Evolutionary conservation across 2,329 filamentous ascomycete species (phyloP).

Genomic region (Penicillium sp.): DNA sequence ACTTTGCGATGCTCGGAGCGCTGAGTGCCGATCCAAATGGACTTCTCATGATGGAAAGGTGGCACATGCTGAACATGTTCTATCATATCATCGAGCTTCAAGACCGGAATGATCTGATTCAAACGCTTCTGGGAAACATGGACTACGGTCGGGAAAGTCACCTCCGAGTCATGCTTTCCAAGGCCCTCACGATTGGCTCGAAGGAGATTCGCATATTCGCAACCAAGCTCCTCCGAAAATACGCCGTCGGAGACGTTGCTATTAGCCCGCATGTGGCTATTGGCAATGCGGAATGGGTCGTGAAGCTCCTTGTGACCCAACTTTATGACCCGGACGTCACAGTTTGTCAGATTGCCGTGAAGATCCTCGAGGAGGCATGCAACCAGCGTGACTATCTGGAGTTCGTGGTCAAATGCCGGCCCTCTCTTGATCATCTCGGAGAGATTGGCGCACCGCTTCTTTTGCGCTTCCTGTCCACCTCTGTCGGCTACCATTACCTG

Average conservation of each 20-base stretch:
- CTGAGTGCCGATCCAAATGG: conserved; percentile 78
- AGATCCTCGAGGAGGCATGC: conserved; percentile 95
- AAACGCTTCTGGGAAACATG: conserved; percentile 80
- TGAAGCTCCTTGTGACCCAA: conserved; percentile 93
- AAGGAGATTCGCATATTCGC: conserved; percentile 88
- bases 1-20: conserved; percentile 87
- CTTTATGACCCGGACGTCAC: conserved; percentile 96
- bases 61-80: conserved; percentile 99
- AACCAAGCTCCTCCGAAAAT: conserved; percentile 80
- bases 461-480: conserved; percentile 88
- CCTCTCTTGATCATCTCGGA: conserved; percentile 87
- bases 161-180: conserved; percentile 85
- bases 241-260: conserved; percentile 60
- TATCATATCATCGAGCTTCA: conserved; percentile 94
- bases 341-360: conserved; percentile 92
- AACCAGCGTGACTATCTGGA: conserved; percentile 87
- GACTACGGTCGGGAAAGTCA: conserved; percentile 88
- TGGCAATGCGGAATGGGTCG: conserved; percentile 86
- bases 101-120: conserved; percentile 85
- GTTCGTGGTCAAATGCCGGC: conserved; percentile 93
- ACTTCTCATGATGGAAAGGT: conserved; percentile 83
- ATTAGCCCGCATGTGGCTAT: conserved; percentile 38
- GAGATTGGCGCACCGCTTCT: conserved; percentile 94
- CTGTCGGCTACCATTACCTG: conserved; percentile 94
- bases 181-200: conserved; percentile 83